phyloP scores from a whole-genome alignment of 106 monocot genomes.

The Phalaenopsis aphrodite region DNA sequence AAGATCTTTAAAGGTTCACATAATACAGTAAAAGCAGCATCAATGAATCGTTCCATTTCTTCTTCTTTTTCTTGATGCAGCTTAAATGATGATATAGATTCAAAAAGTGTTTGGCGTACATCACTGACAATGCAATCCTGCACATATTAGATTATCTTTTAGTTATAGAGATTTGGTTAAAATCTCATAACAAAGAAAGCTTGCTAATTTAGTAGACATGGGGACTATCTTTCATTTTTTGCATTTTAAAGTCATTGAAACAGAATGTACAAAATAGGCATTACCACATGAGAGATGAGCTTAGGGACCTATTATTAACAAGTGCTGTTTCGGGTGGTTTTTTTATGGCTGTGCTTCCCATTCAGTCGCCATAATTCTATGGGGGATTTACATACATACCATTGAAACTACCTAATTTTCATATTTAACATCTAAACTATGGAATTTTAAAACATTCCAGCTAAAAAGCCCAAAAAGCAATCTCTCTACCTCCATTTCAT shows the following conservation, averaged over 20 bases:
- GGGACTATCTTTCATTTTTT: not conserved
- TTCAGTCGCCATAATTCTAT: too few relatives aligned
- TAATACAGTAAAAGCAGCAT: slow-evolving; percentile 44
- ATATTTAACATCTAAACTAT: too few relatives aligned
- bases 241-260: not conserved
- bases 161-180: not conserved
- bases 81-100: slow-evolving; percentile 39
- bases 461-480: too few relatives aligned
- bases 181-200: not conserved
- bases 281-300: not conserved
- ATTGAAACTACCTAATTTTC: too few relatives aligned
- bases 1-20: slow-evolving; percentile 49
- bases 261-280: not conserved
- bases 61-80: slow-evolving; percentile 26
- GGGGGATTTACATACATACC: too few relatives aligned
- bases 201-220: not conserved
- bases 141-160: slow-evolving; percentile 8
- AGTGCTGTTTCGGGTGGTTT: not conserved
- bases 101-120: slow-evolving; percentile 53
- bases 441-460: too few relatives aligned
- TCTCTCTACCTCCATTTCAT: too few relatives aligned
- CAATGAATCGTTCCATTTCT: slow-evolving; percentile 44
- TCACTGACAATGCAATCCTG: slow-evolving; percentile 73
- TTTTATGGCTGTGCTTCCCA: too few relatives aligned
- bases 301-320: not conserved